Base-by-base conservation (phyloP, 1,284 basidiomycete genomes). In the Gymnopus androsaceus region DNA sequence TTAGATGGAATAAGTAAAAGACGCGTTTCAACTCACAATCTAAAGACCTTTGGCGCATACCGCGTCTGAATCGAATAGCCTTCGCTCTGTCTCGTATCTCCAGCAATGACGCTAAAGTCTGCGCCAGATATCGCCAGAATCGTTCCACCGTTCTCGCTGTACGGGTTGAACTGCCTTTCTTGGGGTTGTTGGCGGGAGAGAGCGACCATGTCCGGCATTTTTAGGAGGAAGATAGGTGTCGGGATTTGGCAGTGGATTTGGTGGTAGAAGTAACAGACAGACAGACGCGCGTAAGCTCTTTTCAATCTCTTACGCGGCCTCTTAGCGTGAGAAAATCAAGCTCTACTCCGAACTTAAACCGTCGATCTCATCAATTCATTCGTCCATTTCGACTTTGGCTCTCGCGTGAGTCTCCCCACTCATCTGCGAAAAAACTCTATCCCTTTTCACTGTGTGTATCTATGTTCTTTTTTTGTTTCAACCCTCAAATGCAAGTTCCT, bases 21-120 rank as follows among this genome's bases (percentile, higher is more conserved):
- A 56, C 54, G 54, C 53, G 53, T 51, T 31, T 44, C n/a, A 15
- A 76, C 85, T 69, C 62, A 92, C 90, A 95, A 72, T 75, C 82
- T 77, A 73, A 92, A 93, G 60, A 94, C 90, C 71, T 94, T 93
- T 40, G 93, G 88, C n/a, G 94, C 94, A 73, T 96, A 96, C 70
- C 95, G 84, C 55, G 94, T 95, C 78, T 98, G 95, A 70, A 97
- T 97, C 67, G 80, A 92, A 76, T 92, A 97, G 28, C 94, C 94
- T 72, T 95, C 92, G 61, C 89, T 94, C 76, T 97, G 95, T 60
- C 95, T 80, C 33, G 95, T 98, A 75, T 98, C 95, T 54, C 94
- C 92, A 4, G 95, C 94, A 67, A 97, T 92, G 68, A 97, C 92
- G 56, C 83, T 84, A 72, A 97, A 98, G 73, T 95, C 91, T 53